These are phyloP conservation scores for Cruciata laevipes DNA, from an alignment of 257 asterid genomes.

Conservation along the genomic window DNA sequence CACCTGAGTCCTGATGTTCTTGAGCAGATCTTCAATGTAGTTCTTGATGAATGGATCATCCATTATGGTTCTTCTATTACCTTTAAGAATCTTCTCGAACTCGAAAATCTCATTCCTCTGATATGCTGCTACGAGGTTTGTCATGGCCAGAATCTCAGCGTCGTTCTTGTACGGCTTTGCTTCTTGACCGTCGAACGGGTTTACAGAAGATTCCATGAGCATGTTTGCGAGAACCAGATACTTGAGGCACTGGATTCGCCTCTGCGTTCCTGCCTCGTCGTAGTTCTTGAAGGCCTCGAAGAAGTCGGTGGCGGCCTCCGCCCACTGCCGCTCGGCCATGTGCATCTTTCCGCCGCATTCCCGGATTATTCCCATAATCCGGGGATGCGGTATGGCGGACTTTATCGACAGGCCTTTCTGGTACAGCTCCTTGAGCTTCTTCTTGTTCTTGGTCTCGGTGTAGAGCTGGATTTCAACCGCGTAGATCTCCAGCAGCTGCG, in stretches of 20 bases:
- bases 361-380: slow-evolving; percentile 96
- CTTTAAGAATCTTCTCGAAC: slow-evolving; percentile 94
- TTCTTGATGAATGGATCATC: slow-evolving; percentile 92
- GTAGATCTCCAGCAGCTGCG: slow-evolving; percentile 89
- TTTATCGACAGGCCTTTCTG: slow-evolving; percentile 76
- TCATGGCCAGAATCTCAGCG: slow-evolving; percentile 95
- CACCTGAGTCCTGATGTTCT: slow-evolving; percentile 95
- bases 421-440: slow-evolving; percentile 88
- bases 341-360: slow-evolving; percentile 99
- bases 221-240: slow-evolving; percentile 94
- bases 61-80: slow-evolving; percentile 95
- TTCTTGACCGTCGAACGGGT: slow-evolving; percentile 97
- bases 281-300: slow-evolving; percentile 95
- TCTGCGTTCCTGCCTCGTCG: slow-evolving; percentile 95
- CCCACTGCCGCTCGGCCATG: slow-evolving; percentile 97
- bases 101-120: slow-evolving; percentile 93
- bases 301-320: slow-evolving; percentile 93
- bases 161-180: slow-evolving; percentile 97
- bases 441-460: slow-evolving; percentile 93
- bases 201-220: slow-evolving; percentile 98
- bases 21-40: slow-evolving; percentile 95
- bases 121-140: slow-evolving; percentile 91
- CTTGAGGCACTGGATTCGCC: slow-evolving; percentile 96
- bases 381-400: slow-evolving; percentile 98
- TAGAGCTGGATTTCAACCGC: slow-evolving; percentile 98